Base-by-base conservation (phyloP, 2,329 filamentous ascomycete genomes). In the Alternaria burnsii region DNA sequence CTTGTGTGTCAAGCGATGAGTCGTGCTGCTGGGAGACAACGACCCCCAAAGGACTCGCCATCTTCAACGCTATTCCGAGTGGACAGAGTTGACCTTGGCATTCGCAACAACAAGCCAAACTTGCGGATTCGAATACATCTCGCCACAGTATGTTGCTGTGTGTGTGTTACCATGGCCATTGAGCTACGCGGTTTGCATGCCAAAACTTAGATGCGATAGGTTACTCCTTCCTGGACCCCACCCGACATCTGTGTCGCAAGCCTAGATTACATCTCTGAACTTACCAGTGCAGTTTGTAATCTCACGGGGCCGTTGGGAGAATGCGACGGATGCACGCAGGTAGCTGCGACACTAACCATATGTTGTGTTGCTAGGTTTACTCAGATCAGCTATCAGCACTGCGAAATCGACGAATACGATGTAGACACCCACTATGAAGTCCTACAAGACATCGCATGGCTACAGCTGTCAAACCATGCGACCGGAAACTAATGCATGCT, bases 1-100 rank as follows among this genome's bases (percentile, higher is more conserved):
- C 82, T 79, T 97, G 42, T 92, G 90, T 71, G 84, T 93, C 14
- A 83, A 78, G 65, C 81, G 85, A 63, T 88, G 69, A 71, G 7
- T 16, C 32, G 48, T 36, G 43, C 12, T 24, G 43, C 20, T 34
- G 30, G n/a, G 42, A 18, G 36, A 20, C 30, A 14, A 3, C 30
- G 48, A 26, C 22, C 26, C 34, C 16, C 18, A 6, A n/a, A 3
- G 11, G 22, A 22, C 26, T 40, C 32, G 30, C 32, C 30, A 32
- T 34, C 34, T 22, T 48, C 26, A 24, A 34, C 30, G 32, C 18
- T 14, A 7, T 20, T 8, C 46, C 24, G 24, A 34, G 12, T 48
- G 24, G 14, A 14, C 18, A 22, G 34, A 36, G 14, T 24, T 34
- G 46, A 34, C 14, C 10, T 16, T 28, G n/a, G 34, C 44, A 18